Percentiles rank a stretch among this genome's conserved stretches.
These are phyloP conservation scores for Lentinula lateritia DNA, from an alignment of 768 basidiomycete species.

Conservation along the genomic window DNA sequence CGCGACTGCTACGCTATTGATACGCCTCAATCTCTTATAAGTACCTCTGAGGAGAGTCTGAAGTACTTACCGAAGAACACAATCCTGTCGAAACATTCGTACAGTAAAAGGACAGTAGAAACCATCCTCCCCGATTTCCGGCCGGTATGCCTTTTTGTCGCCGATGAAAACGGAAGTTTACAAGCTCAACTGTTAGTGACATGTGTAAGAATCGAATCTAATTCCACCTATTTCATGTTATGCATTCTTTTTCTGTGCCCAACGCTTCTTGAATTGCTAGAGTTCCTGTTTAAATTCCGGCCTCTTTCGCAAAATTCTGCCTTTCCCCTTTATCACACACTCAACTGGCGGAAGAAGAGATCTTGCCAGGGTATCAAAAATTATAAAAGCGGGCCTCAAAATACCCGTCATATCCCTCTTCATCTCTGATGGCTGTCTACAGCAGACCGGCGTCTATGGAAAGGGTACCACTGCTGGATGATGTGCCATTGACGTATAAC, in stretches of 20 bases:
- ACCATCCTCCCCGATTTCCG: not conserved
- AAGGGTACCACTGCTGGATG: constrained; percentile 53
- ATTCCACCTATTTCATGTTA: constrained; percentile 4
- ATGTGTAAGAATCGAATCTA: constrained; percentile 9
- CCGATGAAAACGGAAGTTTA: constrained; percentile 45
- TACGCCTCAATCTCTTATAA: not conserved
- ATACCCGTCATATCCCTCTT: constrained; percentile 18
- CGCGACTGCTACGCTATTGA: not conserved
- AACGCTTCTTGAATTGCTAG: not conserved
- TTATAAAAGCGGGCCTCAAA: constrained; percentile 20
- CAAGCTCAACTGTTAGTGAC: constrained; percentile 14
- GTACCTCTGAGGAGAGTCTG: not conserved
- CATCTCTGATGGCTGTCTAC: constrained; percentile 36
- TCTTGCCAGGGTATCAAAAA: constrained; percentile 7
- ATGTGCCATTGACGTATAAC: constrained; percentile 42
- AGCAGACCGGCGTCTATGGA: constrained; percentile 43
- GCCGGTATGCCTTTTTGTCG: constrained; percentile 4
- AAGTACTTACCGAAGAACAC: not conserved
- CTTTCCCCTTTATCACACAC: constrained; percentile 4
- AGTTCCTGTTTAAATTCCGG: not conserved
- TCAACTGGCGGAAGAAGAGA: not conserved
- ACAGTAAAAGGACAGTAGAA: not conserved
- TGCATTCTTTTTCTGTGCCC: not conserved
- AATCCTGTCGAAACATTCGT: not conserved
- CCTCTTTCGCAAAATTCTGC: not conserved